Evolutionary conservation across 2,329 filamentous ascomycete genomes (phyloP).

Genomic region (Calonectria pteridis): DNA sequence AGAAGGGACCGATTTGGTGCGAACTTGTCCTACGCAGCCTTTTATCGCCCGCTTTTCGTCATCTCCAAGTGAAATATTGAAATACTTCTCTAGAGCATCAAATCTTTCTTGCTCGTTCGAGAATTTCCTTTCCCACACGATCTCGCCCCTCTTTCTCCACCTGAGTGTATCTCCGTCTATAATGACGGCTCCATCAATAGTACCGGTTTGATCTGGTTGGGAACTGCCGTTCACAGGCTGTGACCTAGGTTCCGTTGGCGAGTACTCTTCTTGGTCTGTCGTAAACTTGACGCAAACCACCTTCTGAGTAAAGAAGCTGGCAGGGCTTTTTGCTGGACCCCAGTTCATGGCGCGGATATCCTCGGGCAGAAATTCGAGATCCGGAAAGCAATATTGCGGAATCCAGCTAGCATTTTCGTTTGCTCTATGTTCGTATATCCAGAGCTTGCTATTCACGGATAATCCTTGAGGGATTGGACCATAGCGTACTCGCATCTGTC

Average conservation of each 20-base stretch:
- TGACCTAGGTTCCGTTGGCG: neutral
- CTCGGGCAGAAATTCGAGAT: conserved; percentile 17
- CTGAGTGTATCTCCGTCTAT: neutral
- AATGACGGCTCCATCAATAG: neutral
- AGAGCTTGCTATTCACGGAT: conserved; percentile 3
- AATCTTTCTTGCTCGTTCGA: neutral
- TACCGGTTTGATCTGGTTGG: neutral
- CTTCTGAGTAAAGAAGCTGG: conserved; percentile 24
- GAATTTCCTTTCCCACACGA: neutral
- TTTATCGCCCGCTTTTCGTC: neutral
- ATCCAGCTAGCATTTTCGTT: neutral
- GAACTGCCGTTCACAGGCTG: neutral
- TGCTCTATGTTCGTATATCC: conserved; percentile 25
- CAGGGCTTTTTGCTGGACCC: conserved; percentile 18
- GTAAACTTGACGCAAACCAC: neutral
- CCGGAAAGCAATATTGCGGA: conserved; percentile 22
- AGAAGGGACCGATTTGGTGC: neutral
- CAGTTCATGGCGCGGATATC: conserved; percentile 28
- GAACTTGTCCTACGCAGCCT: neutral
- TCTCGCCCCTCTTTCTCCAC: neutral
- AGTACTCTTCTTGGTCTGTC: neutral
- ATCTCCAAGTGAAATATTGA: neutral
- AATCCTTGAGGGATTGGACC: conserved; percentile 26
- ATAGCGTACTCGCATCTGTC: conserved; percentile 57
- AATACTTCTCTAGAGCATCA: neutral